Percentiles rank a stretch among this genome's conserved stretches.
Evolutionary conservation across 2,329 filamentous ascomycete species (phyloP).

Genomic region (Fusarium tjaetaba): DNA sequence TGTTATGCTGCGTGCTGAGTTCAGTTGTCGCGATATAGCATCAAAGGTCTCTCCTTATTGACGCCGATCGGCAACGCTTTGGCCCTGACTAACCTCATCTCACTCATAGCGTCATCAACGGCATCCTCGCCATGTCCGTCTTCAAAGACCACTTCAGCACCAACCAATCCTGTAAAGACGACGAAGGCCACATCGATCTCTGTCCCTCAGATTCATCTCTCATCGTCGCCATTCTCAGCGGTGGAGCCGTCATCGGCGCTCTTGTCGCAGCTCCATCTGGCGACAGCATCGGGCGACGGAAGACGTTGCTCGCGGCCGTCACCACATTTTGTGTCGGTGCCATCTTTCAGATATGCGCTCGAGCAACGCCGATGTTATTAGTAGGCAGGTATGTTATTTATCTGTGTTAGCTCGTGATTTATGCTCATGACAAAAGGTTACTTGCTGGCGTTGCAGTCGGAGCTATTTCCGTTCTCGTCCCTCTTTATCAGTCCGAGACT

Average conservation of each 20-base stretch:
- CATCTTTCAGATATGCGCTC: conserved; percentile 75
- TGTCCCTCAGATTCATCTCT: conserved; percentile 72
- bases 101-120: conserved; percentile 64
- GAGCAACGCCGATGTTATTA: conserved; percentile 67
- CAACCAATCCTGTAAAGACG: conserved; percentile 58
- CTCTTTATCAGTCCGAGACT: conserved; percentile 85
- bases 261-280: conserved; percentile 75
- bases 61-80: neutral
- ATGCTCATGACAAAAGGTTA: conserved; percentile 54
- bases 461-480: conserved; percentile 75
- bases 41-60: conserved; percentile 1
- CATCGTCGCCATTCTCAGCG: conserved; percentile 84
- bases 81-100: conserved; percentile 33
- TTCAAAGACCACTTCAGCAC: conserved; percentile 72
- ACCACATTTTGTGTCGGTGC: conserved; percentile 76
- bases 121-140: conserved; percentile 76
- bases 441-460: conserved; percentile 79
- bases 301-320: conserved; percentile 73
- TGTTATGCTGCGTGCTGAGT: neutral
- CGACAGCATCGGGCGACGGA: conserved; percentile 75
- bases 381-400: conserved; percentile 64
- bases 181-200: conserved; percentile 53
- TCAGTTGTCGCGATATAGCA: neutral
- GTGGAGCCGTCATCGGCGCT: conserved; percentile 80
- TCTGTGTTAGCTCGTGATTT: accelerated